Base-by-base conservation (phyloP, 306 rosid species). In the Mucuna pruriens region DNA sequence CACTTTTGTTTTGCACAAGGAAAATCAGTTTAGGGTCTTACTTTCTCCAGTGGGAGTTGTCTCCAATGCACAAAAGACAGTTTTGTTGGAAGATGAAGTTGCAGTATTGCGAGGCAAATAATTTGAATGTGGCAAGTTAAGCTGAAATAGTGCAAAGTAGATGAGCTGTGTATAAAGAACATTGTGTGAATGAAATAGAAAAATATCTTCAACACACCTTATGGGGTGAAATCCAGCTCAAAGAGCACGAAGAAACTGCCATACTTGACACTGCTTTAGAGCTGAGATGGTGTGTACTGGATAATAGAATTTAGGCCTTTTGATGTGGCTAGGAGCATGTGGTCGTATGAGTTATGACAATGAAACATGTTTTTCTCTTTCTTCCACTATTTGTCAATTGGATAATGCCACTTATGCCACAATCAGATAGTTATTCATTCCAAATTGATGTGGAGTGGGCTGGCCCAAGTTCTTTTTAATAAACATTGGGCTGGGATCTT, bases 201-300 rank as follows among this genome's bases (percentile, higher is more conserved):
- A 26, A 61, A 20, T n/a, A 4, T 19, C 0, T 33, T 29, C 0
- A 16, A 51, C 79, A 70, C 20, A 95, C 98, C 97, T 93, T 93
- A 58, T 80, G 89, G 58, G 92, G 82, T 8, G 97, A 92, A 69
- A 82, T 79, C 91, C 89, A 91, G 71, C 49, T 86, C 19, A 85
- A 19, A 70, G 95, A 89, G 75, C 90, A 84, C 1, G 97, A 90
- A 78, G 97, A 91, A 16, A 86, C 84, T 40, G 84, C 94, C 97
- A 95, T 93, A 10, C 36, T 77, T 86, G 84, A 83, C 17, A 16
- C 38, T 48, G 67, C 67, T 64, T 71, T 66, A 76, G 80, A 78
- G 85, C 67, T 80, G 88, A 85, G 81, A 65, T 63, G 20, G 80
- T 52, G 81, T 31, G 82, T 71, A 33, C 2, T 25, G 15, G 6